These are phyloP conservation scores for Sugiyamaella qingdaonensis DNA, from an alignment of 805 yeast genomes.

Conservation along the genomic window DNA sequence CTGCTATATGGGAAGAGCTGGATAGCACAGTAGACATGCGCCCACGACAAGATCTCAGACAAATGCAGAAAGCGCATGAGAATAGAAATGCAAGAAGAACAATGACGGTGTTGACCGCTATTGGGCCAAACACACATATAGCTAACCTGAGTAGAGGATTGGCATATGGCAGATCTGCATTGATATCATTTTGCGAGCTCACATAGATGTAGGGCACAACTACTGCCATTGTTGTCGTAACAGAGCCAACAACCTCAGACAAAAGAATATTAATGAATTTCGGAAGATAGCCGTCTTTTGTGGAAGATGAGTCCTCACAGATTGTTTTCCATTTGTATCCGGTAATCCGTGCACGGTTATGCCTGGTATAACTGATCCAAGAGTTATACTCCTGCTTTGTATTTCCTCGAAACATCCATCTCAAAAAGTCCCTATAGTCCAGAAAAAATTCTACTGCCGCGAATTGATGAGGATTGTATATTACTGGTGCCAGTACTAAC, in stretches of 20 bases:
- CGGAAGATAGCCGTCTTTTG: constrained; percentile 56
- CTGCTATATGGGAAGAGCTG: constrained; percentile 44
- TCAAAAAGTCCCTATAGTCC: constrained; percentile 78
- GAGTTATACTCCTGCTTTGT: constrained; percentile 50
- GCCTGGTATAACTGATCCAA: constrained; percentile 64
- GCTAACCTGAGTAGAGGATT: constrained; percentile 53
- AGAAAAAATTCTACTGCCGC: constrained; percentile 83
- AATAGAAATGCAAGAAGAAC: constrained; percentile 32
- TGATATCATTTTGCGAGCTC: constrained; percentile 69
- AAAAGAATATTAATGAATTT: constrained; percentile 62
- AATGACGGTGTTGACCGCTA: constrained; percentile 21
- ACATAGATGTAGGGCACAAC: constrained; percentile 60
- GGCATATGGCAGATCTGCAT: constrained; percentile 37
- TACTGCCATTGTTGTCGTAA: constrained; percentile 42
- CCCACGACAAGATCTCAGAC: background rate
- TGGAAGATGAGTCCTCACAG: constrained; percentile 28
- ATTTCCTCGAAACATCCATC: constrained; percentile 73
- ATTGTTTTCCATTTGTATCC: constrained; percentile 69
- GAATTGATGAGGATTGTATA: constrained; percentile 93
- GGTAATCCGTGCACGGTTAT: constrained; percentile 70
- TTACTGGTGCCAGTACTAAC: constrained; percentile 77
- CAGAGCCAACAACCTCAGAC: constrained; percentile 62
- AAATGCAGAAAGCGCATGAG: constrained; percentile 39
- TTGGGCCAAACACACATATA: constrained; percentile 32
- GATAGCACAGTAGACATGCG: background rate